Evolutionary conservation across 306 rosid species (phyloP), one percentile per base, ranked within the genome.

Genomic region (Argentina anserina): DNA sequence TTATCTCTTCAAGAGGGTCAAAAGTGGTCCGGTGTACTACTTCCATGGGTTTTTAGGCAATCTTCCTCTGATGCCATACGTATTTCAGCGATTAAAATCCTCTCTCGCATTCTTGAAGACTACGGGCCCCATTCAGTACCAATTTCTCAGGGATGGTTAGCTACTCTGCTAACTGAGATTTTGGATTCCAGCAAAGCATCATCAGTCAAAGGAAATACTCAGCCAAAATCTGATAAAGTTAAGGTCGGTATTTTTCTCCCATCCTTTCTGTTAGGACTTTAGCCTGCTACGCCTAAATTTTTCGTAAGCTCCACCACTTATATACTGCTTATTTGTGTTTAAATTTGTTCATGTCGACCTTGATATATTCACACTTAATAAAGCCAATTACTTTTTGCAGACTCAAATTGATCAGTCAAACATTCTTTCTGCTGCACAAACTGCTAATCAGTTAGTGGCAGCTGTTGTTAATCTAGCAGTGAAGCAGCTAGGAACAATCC

Each of bases 91-190:
- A 81, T 84, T 73, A 91, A 84, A 82, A 89, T 94, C 72, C 94
- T 94, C 46, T 84, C 95, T 71, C 80, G 77, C 84, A 84, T 94
- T 68, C 83, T 94, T 55, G 93, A 91, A 75, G 90, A 88, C 77
- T 73, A 91, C 46, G 96, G 97, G 67, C 91, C 96, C 68, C 49
- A 68, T 65, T 81, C 90, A 23, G 78, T 91, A 71, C 96, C 95
- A 10, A 81, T 89, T 76, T 91, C 98, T 75, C 97, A 91, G 82
- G 98, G 90, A 58, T 91, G 98, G 98, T 79, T 94, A 69, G 92
- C 89, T 76, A 70, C 89, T 77, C 79, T 94, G 50, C 83, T 94
- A 71, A 80, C 80, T 67, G 95, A 91, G 84, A 83, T 83, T 58
- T 86, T 81, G 45, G 82, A 73, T 42, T 82, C 87, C 74, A 77